Conservation (phyloP, 1,284 basidiomycete species). For the Cryptococcus sp. region DNA sequence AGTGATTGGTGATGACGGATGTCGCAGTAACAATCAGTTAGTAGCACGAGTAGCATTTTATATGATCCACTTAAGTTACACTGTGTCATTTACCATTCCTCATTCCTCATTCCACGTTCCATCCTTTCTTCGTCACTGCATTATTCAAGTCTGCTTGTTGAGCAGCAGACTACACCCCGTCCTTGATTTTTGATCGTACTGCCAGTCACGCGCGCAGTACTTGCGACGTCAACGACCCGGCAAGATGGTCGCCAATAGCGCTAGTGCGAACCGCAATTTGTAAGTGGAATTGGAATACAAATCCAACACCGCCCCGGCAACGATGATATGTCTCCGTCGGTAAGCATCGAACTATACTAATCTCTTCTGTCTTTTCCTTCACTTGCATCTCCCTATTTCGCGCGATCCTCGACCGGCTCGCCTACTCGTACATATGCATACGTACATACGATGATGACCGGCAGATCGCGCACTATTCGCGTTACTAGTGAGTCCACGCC, state of each 20-base stretch:
- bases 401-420: neutral
- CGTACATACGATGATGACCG: no score
- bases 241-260: constrained; percentile 20
- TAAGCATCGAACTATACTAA: constrained; percentile 2
- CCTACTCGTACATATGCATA: neutral
- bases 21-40: no score
- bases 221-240: no score
- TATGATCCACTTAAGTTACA: neutral
- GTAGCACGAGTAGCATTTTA: neutral
- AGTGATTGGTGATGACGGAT: no score
- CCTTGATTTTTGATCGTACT: neutral
- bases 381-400: no score
- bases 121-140: neutral
- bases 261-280: constrained; percentile 22
- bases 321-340: neutral
- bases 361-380: neutral
- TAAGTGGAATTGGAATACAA: constrained; percentile 1
- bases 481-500: neutral
- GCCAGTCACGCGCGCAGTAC: neutral
- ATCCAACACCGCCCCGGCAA: neutral
- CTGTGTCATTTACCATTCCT: neutral
- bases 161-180: neutral
- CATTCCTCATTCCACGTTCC: neutral
- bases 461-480: neutral
- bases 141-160: neutral